Conservation (phyloP, 805 yeast genomes). For the Hanseniaspora mollemarum region DNA sequence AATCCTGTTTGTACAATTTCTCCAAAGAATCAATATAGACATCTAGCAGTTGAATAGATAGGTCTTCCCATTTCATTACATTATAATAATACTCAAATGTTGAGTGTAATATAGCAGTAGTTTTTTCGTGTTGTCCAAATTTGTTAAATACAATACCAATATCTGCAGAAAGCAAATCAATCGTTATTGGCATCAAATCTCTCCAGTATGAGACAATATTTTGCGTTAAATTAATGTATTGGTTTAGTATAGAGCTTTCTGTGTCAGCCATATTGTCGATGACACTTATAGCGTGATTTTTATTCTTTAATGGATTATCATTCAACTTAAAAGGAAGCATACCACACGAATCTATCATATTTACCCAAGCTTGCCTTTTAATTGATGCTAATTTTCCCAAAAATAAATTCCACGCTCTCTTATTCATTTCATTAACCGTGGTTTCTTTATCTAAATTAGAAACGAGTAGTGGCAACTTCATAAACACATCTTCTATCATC, state of each 20-base stretch:
- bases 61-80: conserved; percentile 57
- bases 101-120: conserved; percentile 52
- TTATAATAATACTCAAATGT: conserved; percentile 57
- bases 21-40: conserved; percentile 58
- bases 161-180: conserved; percentile 66
- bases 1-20: not conserved
- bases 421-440: not conserved
- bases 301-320: not conserved
- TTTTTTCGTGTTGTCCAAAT: conserved; percentile 43
- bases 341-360: not conserved
- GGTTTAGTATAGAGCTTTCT: conserved; percentile 21
- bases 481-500: conserved; percentile 1
- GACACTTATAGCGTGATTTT: conserved; percentile 2
- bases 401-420: conserved; percentile 9
- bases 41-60: conserved; percentile 56
- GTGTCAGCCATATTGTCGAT: conserved; percentile 31
- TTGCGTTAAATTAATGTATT: conserved; percentile 46
- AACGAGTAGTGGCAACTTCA: not conserved
- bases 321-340: conserved; percentile 1
- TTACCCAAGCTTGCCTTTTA: conserved; percentile 9
- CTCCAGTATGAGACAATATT: conserved; percentile 21
- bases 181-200: conserved; percentile 44
- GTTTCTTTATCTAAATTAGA: not conserved
- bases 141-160: conserved; percentile 60
- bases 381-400: conserved; percentile 7